A percentile compares a stretch with the other conserved stretches of the same genome.
These are phyloP conservation scores for Ceratocystis ficicola DNA, from an alignment of 2,329 filamentous ascomycete genomes.

Conservation along the genomic window DNA sequence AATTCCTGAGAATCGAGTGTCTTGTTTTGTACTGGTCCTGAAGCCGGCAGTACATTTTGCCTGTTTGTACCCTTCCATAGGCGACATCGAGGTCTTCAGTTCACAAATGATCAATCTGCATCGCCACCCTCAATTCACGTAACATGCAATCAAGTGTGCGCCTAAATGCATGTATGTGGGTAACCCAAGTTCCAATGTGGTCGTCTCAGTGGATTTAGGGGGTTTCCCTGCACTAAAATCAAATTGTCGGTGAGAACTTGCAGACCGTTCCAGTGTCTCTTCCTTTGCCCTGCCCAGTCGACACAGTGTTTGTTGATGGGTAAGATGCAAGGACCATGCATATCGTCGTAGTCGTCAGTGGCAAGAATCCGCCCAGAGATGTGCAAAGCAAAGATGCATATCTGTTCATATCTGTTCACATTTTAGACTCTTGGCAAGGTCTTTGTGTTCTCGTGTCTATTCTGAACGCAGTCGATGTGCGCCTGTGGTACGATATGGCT, in stretches of 20 bases:
- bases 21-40: too few species aligned
- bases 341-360: not conserved
- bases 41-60: too few species aligned
- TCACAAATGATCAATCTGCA: too few species aligned
- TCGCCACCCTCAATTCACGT: not conserved
- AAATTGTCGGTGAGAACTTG: not conserved
- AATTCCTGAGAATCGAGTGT: too few species aligned
- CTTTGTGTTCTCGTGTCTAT: not conserved
- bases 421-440: not conserved
- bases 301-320: not conserved
- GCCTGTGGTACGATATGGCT: not conserved
- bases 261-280: not conserved
- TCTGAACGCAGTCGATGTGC: not conserved
- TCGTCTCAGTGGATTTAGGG: not conserved
- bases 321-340: not conserved
- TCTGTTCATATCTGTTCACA: too few species aligned
- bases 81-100: too few species aligned
- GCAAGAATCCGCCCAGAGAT: not conserved
- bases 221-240: not conserved
- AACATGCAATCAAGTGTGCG: not conserved
- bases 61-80: too few species aligned
- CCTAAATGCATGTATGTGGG: not conserved
- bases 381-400: too few species aligned
- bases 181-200: not conserved
- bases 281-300: not conserved